These are phyloP conservation scores for Arthrobotrys iridis DNA, from an alignment of 2,329 filamentous ascomycete species.

Conservation along the genomic window DNA sequence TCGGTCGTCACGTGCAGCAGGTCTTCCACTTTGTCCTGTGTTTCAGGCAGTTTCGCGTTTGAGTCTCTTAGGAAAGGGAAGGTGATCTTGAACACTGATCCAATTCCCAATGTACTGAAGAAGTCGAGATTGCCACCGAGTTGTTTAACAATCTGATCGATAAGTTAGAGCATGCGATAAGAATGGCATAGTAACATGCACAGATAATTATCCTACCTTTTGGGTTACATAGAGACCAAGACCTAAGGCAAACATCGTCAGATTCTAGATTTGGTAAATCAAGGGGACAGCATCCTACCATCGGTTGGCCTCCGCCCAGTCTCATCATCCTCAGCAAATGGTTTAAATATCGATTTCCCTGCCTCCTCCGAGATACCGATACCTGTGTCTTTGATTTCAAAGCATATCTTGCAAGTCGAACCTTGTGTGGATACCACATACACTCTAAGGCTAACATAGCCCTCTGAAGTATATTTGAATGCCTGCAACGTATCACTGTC, in stretches of 20 bases:
- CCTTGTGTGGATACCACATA: conserved; percentile 44
- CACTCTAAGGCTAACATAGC: conserved; percentile 55
- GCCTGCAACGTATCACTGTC: conserved; percentile 46
- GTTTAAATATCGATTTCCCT: conserved; percentile 54
- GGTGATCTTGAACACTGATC: conserved; percentile 49
- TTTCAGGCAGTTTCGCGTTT: conserved; percentile 20
- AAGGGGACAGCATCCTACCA: not conserved
- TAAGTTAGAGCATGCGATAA: not conserved
- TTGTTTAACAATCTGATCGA: conserved; percentile 47
- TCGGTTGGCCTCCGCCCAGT: conserved; percentile 43
- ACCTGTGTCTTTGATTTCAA: conserved; percentile 56
- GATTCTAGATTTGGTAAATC: not conserved
- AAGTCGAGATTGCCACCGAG: conserved; percentile 47
- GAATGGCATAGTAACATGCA: not conserved
- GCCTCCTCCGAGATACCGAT: conserved; percentile 56
- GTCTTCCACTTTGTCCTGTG: conserved; percentile 37
- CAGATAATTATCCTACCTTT: conserved; percentile 5
- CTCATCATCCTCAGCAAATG: conserved; percentile 53
- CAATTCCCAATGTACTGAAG: conserved; percentile 49
- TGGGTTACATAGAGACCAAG: conserved; percentile 47
- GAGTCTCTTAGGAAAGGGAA: conserved; percentile 39
- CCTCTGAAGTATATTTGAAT: conserved; percentile 57
- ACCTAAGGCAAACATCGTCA: conserved; percentile 5
- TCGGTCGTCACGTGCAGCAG: conserved; percentile 40
- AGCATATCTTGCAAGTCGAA: conserved; percentile 39